Evolutionary conservation across 805 yeast genomes (phyloP), one percentile per base, ranked within the genome.

Genomic region (Zygosaccharomyces kombuchaensis): DNA sequence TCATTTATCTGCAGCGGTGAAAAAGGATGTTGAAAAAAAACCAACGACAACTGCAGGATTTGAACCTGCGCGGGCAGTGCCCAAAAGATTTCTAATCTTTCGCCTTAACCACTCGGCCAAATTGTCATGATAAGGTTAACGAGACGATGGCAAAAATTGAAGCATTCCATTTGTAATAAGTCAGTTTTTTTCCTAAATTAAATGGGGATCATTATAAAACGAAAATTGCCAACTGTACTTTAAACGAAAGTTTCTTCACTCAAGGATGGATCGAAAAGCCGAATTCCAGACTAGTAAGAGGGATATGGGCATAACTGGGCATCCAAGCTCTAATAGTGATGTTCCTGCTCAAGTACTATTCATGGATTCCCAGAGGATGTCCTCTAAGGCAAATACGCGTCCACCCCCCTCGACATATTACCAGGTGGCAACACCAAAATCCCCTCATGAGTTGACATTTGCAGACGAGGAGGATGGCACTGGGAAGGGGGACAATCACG

Each of bases 51-150:
- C 80, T 72, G 80, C 81, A 76, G 81, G 81, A 76, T 65, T 77
- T 79, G 81, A 77, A 75, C 75, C 75, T 71, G 74, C 74, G 75
- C 75, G 74, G 74, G 74, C 66, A 69, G 66, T 62, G 69, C 75
- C 76, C 75, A 71, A 71, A 70, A 70, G 75, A 71, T 72, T 69
- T 69, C 74, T 69, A 70, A 72, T 74, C 78, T 74, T 73, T 73
- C 78, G 77, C 80, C 78, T 74, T 74, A 74, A 74, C 78, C 78
- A 71, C 78, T 74, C 78, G 79, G 79, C 77, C 79, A 75, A 67
- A 68, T 63, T 67, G 72, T 70, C 71, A 48, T 17, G n/a, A 7
- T 32, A 19, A 10, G 5, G 2, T 12, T 21, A n/a, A 16, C n/a
- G 22, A n/a, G 19, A 13, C 3, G 14, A 17, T 4, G 9, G 19